Evolutionary conservation across 2,329 filamentous ascomycete species (phyloP), one percentile per base, ranked within the genome.

Genomic region (Scedosporium boydii): DNA sequence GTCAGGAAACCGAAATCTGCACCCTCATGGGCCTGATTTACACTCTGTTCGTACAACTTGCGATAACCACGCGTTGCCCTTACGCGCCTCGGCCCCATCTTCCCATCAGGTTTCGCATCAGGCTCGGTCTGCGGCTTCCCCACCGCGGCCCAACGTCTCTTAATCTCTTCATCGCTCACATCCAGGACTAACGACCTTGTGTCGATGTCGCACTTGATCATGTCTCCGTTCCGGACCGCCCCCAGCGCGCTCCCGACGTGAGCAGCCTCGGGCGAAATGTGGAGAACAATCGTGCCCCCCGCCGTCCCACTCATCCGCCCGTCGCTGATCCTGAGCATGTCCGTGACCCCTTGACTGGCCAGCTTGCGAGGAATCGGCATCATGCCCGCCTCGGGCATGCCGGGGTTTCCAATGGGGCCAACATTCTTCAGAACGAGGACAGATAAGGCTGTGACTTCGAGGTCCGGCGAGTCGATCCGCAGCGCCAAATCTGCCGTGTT

Each of bases 361-460:
- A 88, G 86, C 59, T 93, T 91, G 70, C 93, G 90, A 16, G 96
- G 86, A 23, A 84, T 83, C 0, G 81, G 81, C 1, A 84, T 76
- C 29, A 83, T 70, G 0, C 81, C 81, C 62, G 95, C 91, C 74
- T 97, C 93, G 1, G 92, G 93, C 93, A 97, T 97, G 12, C 93
- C 93, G 0, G 93, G 93, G 1, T 91, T 91, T 21, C 92, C 92
- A 60, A 95, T 90, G 0, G 92, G 93, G 0, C 93, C 93, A 69
- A 96, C 93, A 65, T 92, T 93, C 66, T 92, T 87, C 26, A 97
- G 87, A 3, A 96, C 86, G 0, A 96, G 79, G 7, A 96, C 91
- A 53, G 77, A 79, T 48, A 80, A 72, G 0, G 72, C 66, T 0
- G 71, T 70, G 1, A 95, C 85, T 34, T 90, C 87, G 63, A 96